Percentiles rank a stretch among this genome's conserved stretches.
Conservation (phyloP, 2,329 filamentous ascomycete species). For the Trichothecium roseum region DNA sequence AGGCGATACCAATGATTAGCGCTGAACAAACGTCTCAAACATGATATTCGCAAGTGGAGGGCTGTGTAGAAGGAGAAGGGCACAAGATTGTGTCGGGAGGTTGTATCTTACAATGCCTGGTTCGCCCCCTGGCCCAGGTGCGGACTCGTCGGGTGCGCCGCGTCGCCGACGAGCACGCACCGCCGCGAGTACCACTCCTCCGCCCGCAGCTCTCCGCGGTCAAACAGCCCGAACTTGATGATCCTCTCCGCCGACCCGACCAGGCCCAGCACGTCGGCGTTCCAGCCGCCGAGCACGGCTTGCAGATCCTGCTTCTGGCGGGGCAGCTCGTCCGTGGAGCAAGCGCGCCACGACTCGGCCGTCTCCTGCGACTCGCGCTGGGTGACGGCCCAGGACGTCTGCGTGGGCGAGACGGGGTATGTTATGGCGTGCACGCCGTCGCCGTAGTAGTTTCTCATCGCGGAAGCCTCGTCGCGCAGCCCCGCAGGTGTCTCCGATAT, state of each 20-base stretch:
- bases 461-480: too few relatives aligned
- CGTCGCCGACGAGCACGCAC: too few relatives aligned
- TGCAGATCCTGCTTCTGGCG: constrained; percentile 7
- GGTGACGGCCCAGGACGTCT: constrained; percentile 13
- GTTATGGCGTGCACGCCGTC: constrained; percentile 12
- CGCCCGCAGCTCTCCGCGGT: constrained; percentile 12
- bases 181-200: too few relatives aligned
- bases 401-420: constrained; percentile 11
- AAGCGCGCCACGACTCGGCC: constrained; percentile 14
- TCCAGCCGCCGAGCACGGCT: constrained; percentile 10
- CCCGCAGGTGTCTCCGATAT: too few relatives aligned
- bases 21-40: too few relatives aligned
- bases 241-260: constrained; percentile 11
- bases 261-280: constrained; percentile 8
- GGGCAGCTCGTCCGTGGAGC: constrained; percentile 8
- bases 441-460: constrained; percentile 14
- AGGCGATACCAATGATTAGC: too few relatives aligned
- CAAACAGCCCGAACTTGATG: constrained; percentile 16
- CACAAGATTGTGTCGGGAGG: too few relatives aligned
- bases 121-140: too few relatives aligned
- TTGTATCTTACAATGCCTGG: too few relatives aligned
- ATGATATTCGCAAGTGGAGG: too few relatives aligned
- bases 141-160: too few relatives aligned
- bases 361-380: constrained; percentile 10
- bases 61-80: too few relatives aligned